phyloP scores from a whole-genome alignment of 2,329 filamentous ascomycete genomes.

The Fusarium sp. region DNA sequence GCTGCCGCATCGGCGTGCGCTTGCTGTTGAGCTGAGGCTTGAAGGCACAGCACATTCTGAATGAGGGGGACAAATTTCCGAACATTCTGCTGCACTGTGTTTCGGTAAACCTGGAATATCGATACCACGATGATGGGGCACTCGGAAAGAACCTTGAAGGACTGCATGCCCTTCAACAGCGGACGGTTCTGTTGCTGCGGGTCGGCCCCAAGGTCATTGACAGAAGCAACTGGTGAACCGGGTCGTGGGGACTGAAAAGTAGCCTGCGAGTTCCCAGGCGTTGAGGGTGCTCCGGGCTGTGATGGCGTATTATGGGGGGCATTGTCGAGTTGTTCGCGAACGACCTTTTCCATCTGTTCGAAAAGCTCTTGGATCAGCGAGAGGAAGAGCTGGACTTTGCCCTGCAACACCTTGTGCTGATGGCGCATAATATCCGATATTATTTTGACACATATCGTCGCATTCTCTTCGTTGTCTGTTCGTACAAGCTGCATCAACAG shows the following conservation, averaged over 20 bases:
- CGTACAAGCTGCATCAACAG: slow-evolving; percentile 90
- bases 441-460: slow-evolving; percentile 97
- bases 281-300: slow-evolving; percentile 74
- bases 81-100: slow-evolving; percentile 85
- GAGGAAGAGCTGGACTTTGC: slow-evolving; percentile 90
- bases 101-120: slow-evolving; percentile 93
- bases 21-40: slow-evolving; percentile 93
- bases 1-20: slow-evolving; percentile 88
- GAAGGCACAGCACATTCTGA: slow-evolving; percentile 87
- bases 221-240: slow-evolving; percentile 87
- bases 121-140: slow-evolving; percentile 99
- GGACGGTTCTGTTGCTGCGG: slow-evolving; percentile 85
- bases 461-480: slow-evolving; percentile 98
- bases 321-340: slow-evolving; percentile 94
- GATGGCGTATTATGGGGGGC: slow-evolving; percentile 69
- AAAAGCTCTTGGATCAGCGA: slow-evolving; percentile 96
- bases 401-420: slow-evolving; percentile 83
- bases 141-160: slow-evolving; percentile 97
- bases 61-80: slow-evolving; percentile 94
- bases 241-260: slow-evolving; percentile 91
- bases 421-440: slow-evolving; percentile 97
- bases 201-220: slow-evolving; percentile 85
- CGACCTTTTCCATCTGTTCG: slow-evolving; percentile 92
- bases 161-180: slow-evolving; percentile 94
- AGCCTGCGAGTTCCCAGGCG: slow-evolving; percentile 74